These are phyloP conservation scores for Candida piceae DNA, from an alignment of 805 yeast genomes.

Conservation along the genomic window DNA sequence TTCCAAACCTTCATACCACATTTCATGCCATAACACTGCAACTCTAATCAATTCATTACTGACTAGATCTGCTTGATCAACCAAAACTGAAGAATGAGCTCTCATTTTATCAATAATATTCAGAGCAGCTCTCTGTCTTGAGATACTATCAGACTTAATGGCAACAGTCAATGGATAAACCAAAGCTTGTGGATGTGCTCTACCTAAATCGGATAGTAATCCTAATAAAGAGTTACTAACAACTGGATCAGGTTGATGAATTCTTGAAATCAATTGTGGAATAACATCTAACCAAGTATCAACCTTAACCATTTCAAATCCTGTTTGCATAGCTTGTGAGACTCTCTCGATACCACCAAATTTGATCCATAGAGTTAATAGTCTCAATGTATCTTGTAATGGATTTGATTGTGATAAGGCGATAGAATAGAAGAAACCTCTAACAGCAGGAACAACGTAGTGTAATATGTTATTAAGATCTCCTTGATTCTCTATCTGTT, in stretches of 20 bases:
- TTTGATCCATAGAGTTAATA: slow-evolving; percentile 90
- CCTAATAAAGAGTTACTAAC: slow-evolving; percentile 80
- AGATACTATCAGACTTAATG: slow-evolving; percentile 84
- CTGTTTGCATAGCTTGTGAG: slow-evolving; percentile 83
- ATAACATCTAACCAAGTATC: slow-evolving; percentile 95
- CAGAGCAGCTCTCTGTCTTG: slow-evolving; percentile 86
- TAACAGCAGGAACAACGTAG: slow-evolving; percentile 93
- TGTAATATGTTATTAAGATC: slow-evolving; percentile 62
- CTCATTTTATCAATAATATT: slow-evolving; percentile 91
- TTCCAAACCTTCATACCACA: slow-evolving; percentile 96
- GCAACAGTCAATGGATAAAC: slow-evolving; percentile 96
- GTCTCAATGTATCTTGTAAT: slow-evolving; percentile 84
- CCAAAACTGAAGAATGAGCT: slow-evolving; percentile 75
- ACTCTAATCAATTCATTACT: slow-evolving; percentile 89
- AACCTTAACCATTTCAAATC: slow-evolving; percentile 80
- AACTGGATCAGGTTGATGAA: slow-evolving; percentile 87
- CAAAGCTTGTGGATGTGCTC: slow-evolving; percentile 95
- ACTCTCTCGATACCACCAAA: slow-evolving; percentile 94
- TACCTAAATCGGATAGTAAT: slow-evolving; percentile 79
- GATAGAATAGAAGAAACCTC: slow-evolving; percentile 93
- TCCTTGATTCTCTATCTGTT: slow-evolving; percentile 20
- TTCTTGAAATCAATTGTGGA: slow-evolving; percentile 93
- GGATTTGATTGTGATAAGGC: slow-evolving; percentile 83
- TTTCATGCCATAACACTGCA: slow-evolving; percentile 95
- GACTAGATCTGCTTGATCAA: slow-evolving; percentile 91